Conservation (phyloP, 345 rosid species). For the Bretschneidera sinensis region DNA sequence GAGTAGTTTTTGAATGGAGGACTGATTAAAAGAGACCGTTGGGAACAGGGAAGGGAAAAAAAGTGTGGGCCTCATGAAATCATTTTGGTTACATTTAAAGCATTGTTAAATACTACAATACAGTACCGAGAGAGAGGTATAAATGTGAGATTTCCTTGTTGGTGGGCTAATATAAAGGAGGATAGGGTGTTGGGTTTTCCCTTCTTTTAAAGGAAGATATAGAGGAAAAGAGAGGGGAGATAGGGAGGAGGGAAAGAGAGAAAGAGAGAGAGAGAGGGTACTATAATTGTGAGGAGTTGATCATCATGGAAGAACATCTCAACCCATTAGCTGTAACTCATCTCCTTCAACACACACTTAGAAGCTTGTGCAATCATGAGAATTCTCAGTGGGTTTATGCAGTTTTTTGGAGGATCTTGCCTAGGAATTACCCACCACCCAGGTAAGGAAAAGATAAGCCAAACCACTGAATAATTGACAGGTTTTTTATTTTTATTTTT, state of each 20-base stretch:
- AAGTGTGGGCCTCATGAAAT: constrained; percentile 34
- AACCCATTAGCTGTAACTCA: constrained; percentile 84
- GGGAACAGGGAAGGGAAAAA: constrained; percentile 25
- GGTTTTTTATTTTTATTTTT: too few relatives aligned
- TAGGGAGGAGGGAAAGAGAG: neutral
- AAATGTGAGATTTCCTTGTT: constrained; percentile 27
- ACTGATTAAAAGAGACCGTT: constrained; percentile 16
- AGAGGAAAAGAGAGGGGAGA: constrained; percentile 5
- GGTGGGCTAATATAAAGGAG: constrained; percentile 58
- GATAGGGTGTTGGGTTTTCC: constrained; percentile 40
- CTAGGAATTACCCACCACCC: constrained; percentile 97
- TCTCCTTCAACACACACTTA: constrained; percentile 93
- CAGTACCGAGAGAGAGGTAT: constrained; percentile 19
- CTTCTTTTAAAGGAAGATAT: constrained; percentile 37
- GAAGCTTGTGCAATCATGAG: constrained; percentile 85
- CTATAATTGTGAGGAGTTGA: constrained; percentile 21
- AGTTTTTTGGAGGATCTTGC: constrained; percentile 99
- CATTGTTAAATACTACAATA: constrained; percentile 18
- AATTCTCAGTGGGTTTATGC: constrained; percentile 98
- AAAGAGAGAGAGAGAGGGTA: constrained; percentile 10
- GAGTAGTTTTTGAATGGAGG: constrained; percentile 27
- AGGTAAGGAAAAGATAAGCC: constrained; percentile 42
- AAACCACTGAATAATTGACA: too few relatives aligned
- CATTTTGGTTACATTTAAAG: constrained; percentile 30
- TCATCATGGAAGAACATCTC: constrained; percentile 92